Conservation (phyloP, 1,284 basidiomycete species). For the Erythrobasidium hasegawianum region DNA sequence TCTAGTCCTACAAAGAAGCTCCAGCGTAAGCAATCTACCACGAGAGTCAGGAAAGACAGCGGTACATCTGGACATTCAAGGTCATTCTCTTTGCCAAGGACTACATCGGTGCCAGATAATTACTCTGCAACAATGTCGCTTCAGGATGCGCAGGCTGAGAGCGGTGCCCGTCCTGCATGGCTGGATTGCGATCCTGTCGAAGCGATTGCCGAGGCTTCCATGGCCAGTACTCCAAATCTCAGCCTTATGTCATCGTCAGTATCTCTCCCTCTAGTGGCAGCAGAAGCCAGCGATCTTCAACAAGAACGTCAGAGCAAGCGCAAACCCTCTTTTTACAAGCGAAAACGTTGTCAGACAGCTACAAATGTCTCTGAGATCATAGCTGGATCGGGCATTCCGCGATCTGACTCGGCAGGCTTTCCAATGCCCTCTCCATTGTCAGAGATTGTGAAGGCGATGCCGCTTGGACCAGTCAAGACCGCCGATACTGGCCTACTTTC, state of each 20-base stretch:
- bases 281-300: neutral
- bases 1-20: slow-evolving; percentile 9
- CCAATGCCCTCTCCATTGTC: slow-evolving; percentile 22
- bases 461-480: neutral
- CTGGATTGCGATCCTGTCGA: slow-evolving; percentile 22
- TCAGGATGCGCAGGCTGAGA: neutral
- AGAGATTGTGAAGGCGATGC: slow-evolving; percentile 29
- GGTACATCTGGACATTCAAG: slow-evolving; percentile 12
- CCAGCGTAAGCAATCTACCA: slow-evolving; percentile 9
- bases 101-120: neutral
- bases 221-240: neutral
- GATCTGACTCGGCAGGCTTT: slow-evolving; percentile 23
- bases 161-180: slow-evolving; percentile 9
- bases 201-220: neutral
- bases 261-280: neutral
- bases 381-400: neutral
- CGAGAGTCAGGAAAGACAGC: slow-evolving; percentile 9
- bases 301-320: slow-evolving; percentile 12
- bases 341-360: slow-evolving; percentile 29
- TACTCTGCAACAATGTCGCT: neutral
- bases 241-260: neutral
- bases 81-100: slow-evolving; percentile 8
- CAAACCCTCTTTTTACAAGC: slow-evolving; percentile 27
- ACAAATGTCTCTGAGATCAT: neutral
- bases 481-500: slow-evolving; percentile 11